phyloP scores from a whole-genome alignment of 495 filamentous ascomycete species.

The Alectoria sarmentosa region DNA sequence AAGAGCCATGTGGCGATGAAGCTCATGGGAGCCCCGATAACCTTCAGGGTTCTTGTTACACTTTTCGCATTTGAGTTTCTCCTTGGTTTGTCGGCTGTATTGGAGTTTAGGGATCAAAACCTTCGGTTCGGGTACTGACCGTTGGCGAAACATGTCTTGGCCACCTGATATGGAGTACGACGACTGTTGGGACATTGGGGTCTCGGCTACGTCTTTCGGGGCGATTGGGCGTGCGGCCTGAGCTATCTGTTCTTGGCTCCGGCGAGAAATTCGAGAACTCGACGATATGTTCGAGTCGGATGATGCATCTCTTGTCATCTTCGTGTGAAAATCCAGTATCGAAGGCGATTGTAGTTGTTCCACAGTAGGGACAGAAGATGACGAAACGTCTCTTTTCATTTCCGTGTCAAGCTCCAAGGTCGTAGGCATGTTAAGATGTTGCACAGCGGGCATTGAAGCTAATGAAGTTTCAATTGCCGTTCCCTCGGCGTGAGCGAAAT shows the following conservation, averaged over 20 bases:
- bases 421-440: background rate
- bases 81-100: constrained; percentile 68
- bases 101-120: constrained; percentile 61
- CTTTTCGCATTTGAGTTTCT: constrained; percentile 64
- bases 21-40: constrained; percentile 90
- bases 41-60: constrained; percentile 77
- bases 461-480: background rate
- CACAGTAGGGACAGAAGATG: background rate
- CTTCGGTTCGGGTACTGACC: constrained; percentile 51
- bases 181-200: constrained; percentile 25
- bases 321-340: background rate
- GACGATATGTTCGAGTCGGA: background rate
- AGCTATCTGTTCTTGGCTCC: constrained; percentile 28
- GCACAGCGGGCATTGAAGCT: background rate
- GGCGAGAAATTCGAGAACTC: background rate
- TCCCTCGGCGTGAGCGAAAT: background rate
- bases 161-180: constrained; percentile 30
- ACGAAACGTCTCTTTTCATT: background rate
- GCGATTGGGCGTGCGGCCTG: constrained; percentile 36
- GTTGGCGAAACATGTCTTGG: constrained; percentile 47
- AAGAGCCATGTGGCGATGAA: constrained; percentile 76
- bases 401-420: background rate
- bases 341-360: background rate
- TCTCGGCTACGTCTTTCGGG: constrained; percentile 35
- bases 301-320: background rate